Conservation (phyloP, 1,284 basidiomycete genomes). For the Xanthoconium separans region DNA sequence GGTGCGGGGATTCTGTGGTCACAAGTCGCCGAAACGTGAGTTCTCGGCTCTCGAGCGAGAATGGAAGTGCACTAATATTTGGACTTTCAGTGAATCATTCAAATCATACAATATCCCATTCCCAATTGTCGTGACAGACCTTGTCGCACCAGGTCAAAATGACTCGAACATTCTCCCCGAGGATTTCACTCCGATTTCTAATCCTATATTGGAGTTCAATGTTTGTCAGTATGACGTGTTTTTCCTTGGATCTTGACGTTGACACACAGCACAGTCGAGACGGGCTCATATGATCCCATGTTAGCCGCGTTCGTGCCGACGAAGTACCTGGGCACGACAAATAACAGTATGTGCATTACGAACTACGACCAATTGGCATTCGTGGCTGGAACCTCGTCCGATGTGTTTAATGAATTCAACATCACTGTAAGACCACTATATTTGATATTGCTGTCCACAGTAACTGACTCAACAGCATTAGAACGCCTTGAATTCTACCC, state of each 20-base stretch:
- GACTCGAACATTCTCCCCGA: neutral
- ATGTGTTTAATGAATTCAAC: constrained; percentile 30
- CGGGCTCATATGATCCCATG: constrained; percentile 45
- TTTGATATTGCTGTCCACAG: neutral
- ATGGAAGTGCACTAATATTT: neutral
- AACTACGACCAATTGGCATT: constrained; percentile 48
- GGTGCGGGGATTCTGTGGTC: neutral
- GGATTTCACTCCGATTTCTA: neutral
- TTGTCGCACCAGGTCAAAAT: neutral
- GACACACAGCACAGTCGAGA: constrained; percentile 33
- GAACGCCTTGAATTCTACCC: neutral
- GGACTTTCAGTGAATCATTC: neutral
- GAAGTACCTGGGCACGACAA: constrained; percentile 42
- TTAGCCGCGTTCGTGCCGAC: constrained; percentile 45
- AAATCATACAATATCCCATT: neutral
- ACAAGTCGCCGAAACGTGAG: neutral
- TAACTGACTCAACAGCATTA: neutral
- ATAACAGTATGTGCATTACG: constrained; percentile 41
- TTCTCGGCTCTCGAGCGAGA: neutral
- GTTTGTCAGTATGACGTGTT: neutral
- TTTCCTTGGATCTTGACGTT: neutral
- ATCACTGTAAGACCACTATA: constrained; percentile 29
- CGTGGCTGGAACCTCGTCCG: constrained; percentile 42
- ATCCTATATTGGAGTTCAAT: neutral
- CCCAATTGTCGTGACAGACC: neutral